Conservation (phyloP, 768 basidiomycete species). For the Thelephora aurantiotincta region DNA sequence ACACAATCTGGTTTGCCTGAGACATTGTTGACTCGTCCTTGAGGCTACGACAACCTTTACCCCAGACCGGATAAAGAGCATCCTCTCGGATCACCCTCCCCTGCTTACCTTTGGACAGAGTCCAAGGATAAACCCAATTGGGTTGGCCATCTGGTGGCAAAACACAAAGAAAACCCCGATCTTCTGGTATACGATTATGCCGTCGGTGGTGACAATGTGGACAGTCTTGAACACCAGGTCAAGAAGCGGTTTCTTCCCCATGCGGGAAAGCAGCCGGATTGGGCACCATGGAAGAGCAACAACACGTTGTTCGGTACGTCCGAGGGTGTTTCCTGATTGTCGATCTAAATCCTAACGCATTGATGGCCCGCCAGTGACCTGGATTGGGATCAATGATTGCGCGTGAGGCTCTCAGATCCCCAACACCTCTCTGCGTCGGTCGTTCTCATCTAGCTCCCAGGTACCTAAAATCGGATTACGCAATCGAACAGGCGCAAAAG, state of each 20-base stretch:
- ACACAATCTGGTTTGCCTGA: too few relatives aligned
- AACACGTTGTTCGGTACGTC: slow-evolving; percentile 16
- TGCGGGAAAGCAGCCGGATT: slow-evolving; percentile 12
- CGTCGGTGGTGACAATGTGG: slow-evolving; percentile 32
- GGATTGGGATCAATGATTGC: slow-evolving; percentile 59
- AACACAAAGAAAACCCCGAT: slow-evolving; percentile 17
- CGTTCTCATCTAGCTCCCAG: background rate
- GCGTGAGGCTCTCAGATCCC: slow-evolving; percentile 21
- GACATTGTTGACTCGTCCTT: too few relatives aligned
- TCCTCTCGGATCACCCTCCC: slow-evolving; percentile 36
- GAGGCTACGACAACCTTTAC: slow-evolving; percentile 2
- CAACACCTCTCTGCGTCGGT: background rate
- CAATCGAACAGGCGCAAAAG: slow-evolving; percentile 14
- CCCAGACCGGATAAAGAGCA: slow-evolving; percentile 22
- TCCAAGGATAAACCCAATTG: slow-evolving; percentile 34
- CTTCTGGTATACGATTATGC: slow-evolving; percentile 48
- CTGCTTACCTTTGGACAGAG: slow-evolving; percentile 36
- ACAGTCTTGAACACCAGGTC: slow-evolving; percentile 28
- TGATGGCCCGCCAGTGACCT: slow-evolving; percentile 33
- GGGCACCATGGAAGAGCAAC: slow-evolving; percentile 12
- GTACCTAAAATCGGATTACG: slow-evolving; percentile 10
- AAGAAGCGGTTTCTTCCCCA: slow-evolving; percentile 22
- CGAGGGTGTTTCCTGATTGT: background rate
- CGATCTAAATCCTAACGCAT: background rate
- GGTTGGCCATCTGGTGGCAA: slow-evolving; percentile 42